A percentile compares a stretch with the other conserved stretches of the same genome.
phyloP scores from a whole-genome alignment of 257 asterid species.

The Buddleja alternifolia region DNA sequence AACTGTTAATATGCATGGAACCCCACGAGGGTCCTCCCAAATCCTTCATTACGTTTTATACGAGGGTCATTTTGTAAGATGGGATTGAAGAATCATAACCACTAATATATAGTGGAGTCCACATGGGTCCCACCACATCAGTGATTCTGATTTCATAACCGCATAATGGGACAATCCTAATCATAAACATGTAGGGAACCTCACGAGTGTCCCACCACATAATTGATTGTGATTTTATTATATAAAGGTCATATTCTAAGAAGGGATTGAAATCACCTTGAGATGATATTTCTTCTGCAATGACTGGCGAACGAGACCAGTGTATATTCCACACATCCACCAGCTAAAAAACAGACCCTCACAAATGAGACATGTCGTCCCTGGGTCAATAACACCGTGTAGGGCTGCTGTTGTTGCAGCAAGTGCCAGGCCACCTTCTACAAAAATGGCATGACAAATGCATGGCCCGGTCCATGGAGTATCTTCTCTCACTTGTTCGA shows the following conservation, averaged over 20 bases:
- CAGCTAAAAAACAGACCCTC: slow-evolving; percentile 96
- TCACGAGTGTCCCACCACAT: no score
- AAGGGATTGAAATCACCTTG: slow-evolving; percentile 56
- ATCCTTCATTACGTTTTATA: background rate
- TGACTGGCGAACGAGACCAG: slow-evolving; percentile 80
- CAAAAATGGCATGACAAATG: slow-evolving; percentile 85
- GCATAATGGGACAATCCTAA: no score
- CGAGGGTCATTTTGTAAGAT: background rate
- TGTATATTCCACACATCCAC: slow-evolving; percentile 99
- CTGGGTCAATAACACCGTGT: slow-evolving; percentile 83
- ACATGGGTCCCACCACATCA: no score
- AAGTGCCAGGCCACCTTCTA: slow-evolving; percentile 87
- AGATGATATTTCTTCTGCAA: slow-evolving; percentile 98
- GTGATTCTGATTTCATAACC: no score
- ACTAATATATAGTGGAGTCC: no score
- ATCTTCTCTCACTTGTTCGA: slow-evolving; percentile 83
- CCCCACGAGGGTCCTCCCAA: no score
- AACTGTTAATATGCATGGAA: no score
- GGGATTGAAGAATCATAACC: no score
- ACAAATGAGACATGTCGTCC: slow-evolving; percentile 76
- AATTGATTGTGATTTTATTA: no score
- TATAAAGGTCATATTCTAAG: background rate
- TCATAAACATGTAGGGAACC: no score
- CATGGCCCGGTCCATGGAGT: slow-evolving; percentile 93
- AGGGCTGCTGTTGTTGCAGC: slow-evolving; percentile 76